Evolutionary conservation across 108 stramenopile species (phyloP), one percentile per base, ranked within the genome.

Genomic region (Cyclotella choctawhatcheeana): DNA sequence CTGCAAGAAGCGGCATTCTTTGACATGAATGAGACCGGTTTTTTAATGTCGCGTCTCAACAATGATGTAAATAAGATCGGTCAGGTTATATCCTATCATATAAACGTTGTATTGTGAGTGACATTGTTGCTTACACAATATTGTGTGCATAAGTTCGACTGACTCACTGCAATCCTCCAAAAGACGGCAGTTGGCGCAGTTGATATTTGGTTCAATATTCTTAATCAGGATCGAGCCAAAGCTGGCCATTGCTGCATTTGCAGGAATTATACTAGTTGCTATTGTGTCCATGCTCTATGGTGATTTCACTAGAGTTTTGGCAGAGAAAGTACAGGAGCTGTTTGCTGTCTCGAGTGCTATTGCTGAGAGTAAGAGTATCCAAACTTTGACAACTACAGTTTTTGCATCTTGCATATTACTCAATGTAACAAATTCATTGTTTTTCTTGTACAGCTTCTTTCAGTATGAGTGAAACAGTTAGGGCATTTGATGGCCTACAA

Each of bases 41-140:
- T 86, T 63, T 71, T 97, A 20, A 67, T 94, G 10, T 86, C 86
- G 60, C 86, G 92, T 48, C 81, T 97, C 20, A 89, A 93, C 58
- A 91, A 91, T 64, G 93, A 96, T 66, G 92, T 93, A n/a, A 92
- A 91, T 69, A 89, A 89, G 58, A 93, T 97, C 65, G 89, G 90
- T 31, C 84, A 84, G 81, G 86, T 93, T 3, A 87, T 95, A 44
- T 84, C 85, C 0, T 91, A 90, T 73, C 91, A 95, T 51, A 84
- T 95, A 7, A 93, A 93, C 44, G 87, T 93, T 17, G 86, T 95
- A 10, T 53, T 88, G 37, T n/a, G n/a, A n/a, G n/a, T n/a, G n/a
- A n/a, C n/a, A n/a, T n/a, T n/a, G n/a, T n/a, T n/a, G n/a, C n/a
- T n/a, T n/a, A n/a, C n/a, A n/a, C n/a, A n/a, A n/a, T n/a, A n/a